phyloP scores from a whole-genome alignment of 805 yeast species.

The Starmerella bacillaris region DNA sequence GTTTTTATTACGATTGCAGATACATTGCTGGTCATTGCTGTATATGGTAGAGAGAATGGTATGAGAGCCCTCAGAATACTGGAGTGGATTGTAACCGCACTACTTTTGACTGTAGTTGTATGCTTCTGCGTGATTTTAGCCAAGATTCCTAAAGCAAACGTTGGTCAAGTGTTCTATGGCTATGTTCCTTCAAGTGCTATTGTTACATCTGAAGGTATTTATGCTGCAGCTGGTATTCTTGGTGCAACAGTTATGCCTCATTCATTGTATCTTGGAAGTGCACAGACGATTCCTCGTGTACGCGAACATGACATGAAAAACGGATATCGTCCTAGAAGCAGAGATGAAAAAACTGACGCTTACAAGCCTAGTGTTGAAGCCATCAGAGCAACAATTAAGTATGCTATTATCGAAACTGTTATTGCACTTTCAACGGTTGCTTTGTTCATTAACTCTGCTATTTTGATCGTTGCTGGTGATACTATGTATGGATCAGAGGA shows the following conservation, averaged over 20 bases:
- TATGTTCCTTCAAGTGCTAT: constrained; percentile 37
- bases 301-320: constrained; percentile 55
- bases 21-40: constrained; percentile 68
- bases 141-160: constrained; percentile 39
- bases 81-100: constrained; percentile 59
- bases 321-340: constrained; percentile 28
- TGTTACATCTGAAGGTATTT: constrained; percentile 49
- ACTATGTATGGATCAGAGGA: constrained; percentile 53
- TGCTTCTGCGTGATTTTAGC: constrained; percentile 68
- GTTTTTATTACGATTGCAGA: constrained; percentile 73
- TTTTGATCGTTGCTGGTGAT: constrained; percentile 65
- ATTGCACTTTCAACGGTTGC: constrained; percentile 64
- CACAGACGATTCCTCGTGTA: constrained; percentile 71
- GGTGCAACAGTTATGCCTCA: constrained; percentile 97
- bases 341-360: constrained; percentile 17
- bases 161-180: constrained; percentile 49
- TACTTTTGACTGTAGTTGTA: constrained; percentile 66
- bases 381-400: constrained; percentile 50
- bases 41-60: constrained; percentile 74
- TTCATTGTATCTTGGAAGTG: constrained; percentile 70
- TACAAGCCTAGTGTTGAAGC: constrained; percentile 63
- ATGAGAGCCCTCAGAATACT: constrained; percentile 59
- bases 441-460: constrained; percentile 69
- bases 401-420: constrained; percentile 53
- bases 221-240: constrained; percentile 63